Conservation (phyloP, 1,139 yeast species). For the Pneumocystis jirovecii region DNA sequence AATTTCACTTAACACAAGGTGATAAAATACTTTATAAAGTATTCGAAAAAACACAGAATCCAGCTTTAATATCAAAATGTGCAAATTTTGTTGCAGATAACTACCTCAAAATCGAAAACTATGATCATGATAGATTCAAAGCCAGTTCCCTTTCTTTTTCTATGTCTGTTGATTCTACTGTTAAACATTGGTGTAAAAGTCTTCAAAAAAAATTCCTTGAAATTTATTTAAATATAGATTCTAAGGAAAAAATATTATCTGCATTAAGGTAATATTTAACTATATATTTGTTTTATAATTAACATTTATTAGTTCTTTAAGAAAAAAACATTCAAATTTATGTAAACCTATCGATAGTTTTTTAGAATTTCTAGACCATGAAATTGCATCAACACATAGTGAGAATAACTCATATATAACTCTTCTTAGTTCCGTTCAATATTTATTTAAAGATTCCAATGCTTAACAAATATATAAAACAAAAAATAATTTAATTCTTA, state of each 20-base stretch:
- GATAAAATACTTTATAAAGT: conserved; percentile 12
- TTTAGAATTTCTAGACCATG: neutral
- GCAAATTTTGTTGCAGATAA: conserved; percentile 16
- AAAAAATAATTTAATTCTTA: neutral
- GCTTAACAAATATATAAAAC: neutral
- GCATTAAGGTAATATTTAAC: neutral
- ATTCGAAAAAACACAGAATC: conserved; percentile 7
- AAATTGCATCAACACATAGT: neutral
- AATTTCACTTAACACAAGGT: conserved; percentile 16
- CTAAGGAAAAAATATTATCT: neutral
- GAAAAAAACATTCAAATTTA: neutral
- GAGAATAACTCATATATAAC: neutral
- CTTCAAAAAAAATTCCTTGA: conserved; percentile 11
- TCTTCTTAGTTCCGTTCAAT: neutral
- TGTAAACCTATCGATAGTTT: neutral
- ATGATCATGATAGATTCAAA: neutral
- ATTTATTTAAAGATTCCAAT: neutral
- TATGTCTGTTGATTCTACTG: neutral
- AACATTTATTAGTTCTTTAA: neutral
- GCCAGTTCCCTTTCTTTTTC: neutral
- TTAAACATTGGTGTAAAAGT: conserved; percentile 12
- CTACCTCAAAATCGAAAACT: conserved; percentile 9
- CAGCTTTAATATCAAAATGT: conserved; percentile 13
- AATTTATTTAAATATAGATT: neutral
- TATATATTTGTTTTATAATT: neutral